These are phyloP conservation scores for Fusarium albidum DNA, from an alignment of 2,329 filamentous ascomycete genomes.

Conservation along the genomic window DNA sequence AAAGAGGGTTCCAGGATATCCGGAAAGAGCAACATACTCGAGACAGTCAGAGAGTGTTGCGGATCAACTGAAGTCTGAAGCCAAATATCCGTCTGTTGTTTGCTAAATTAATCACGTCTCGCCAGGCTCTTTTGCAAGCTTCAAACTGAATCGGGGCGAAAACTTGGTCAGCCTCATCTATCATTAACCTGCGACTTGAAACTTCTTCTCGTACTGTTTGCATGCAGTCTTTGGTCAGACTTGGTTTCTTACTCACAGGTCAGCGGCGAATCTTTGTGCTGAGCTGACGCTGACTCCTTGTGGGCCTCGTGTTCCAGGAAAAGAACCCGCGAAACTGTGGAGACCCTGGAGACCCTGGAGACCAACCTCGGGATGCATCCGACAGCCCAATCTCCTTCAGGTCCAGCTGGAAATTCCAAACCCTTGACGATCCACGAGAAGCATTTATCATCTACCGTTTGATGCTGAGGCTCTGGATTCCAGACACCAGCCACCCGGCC, in stretches of 20 bases:
- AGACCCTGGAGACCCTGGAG: conserved; percentile 3
- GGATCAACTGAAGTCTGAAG: too few relatives aligned
- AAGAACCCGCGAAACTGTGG: conserved; percentile 18
- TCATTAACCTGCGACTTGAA: neutral
- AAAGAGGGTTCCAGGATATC: neutral
- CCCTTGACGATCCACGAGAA: conserved; percentile 20
- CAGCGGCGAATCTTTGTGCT: conserved; percentile 18
- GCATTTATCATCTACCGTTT: conserved; percentile 7
- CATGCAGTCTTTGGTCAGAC: conserved; percentile 24
- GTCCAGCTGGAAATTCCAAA: neutral
- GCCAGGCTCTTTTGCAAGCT: too few relatives aligned
- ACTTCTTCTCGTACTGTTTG: neutral
- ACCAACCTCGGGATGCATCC: conserved; percentile 18
- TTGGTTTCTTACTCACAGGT: conserved; percentile 12
- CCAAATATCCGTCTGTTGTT: too few relatives aligned
- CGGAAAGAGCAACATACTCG: neutral
- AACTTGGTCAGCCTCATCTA: neutral
- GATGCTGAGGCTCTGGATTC: neutral
- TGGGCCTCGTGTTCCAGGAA: conserved; percentile 32
- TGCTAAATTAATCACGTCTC: too few relatives aligned
- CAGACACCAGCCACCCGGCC: neutral
- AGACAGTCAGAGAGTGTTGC: too few relatives aligned
- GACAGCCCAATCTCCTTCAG: neutral
- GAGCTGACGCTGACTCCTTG: conserved; percentile 23
- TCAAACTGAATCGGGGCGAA: too few relatives aligned